Base-by-base conservation (phyloP, 441 rosid species). In the Erodium trifolium region DNA sequence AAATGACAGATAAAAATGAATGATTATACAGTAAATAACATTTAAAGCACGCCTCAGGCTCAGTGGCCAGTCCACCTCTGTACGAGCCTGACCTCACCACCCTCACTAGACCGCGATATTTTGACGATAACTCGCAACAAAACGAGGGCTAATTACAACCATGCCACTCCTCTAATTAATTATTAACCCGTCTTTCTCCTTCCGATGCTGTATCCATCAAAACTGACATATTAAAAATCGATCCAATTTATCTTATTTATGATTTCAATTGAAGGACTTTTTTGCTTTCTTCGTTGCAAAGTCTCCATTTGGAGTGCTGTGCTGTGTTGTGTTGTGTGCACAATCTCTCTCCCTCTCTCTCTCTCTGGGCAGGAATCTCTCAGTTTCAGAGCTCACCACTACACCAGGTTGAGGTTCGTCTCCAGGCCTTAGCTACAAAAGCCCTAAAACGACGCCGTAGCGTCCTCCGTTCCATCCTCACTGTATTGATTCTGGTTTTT, bases 351-450 rank as follows among this genome's bases (percentile, higher is more conserved):
- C 73, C 67, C 71, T 73, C 74, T 51, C 63, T 73, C 74, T 51
- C 63, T 71, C 70, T 73, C 27, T 23, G 27, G 63, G 45, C 71
- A 1, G 51, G 72, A 79, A 72, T 77, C 79, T 84, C 78, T 78
- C 76, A 75, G 80, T 78, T 75, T 77, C 86, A 78, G 81, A 81
- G 84, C 74, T 79, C 78, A 69, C 72, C 66, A 51, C 72, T 1
- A 13, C 27, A 23, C 27, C 27, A 23, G 27, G 27, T 23, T 23
- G 27, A 49, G 55, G 55, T 49, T 70, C 78, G 71, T 67, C 72
- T 23, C 27, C 27, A 23, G 27, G n/a, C n/a, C n/a, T n/a, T n/a
- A n/a, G n/a, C n/a, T n/a, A n/a, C n/a, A n/a, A n/a, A n/a, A n/a
- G n/a, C 2, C 27, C 27, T 9, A 2, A 16, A 31, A 13, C 59